A percentile compares a stretch with the other conserved stretches of the same genome.
These are phyloP conservation scores for Penicillium glabrum DNA, from an alignment of 2,329 filamentous ascomycete species.

Conservation along the genomic window DNA sequence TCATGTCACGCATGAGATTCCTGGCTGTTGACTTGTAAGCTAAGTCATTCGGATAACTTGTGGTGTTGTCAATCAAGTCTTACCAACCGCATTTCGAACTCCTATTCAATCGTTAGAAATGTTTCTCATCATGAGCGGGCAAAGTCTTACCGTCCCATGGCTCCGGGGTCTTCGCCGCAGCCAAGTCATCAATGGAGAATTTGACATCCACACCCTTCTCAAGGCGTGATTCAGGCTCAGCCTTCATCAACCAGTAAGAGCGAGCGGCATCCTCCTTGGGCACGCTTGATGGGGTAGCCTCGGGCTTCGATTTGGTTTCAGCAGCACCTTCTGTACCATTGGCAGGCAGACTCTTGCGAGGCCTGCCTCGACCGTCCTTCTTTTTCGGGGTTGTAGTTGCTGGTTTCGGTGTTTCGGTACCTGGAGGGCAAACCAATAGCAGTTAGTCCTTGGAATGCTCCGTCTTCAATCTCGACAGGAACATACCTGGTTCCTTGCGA, in stretches of 20 bases:
- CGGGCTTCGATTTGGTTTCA: slow-evolving; percentile 13
- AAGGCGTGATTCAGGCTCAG: slow-evolving; percentile 80
- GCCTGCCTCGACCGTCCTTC: slow-evolving; percentile 26
- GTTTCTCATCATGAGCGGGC: background rate
- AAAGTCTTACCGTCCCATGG: slow-evolving; percentile 80
- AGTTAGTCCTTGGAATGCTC: background rate
- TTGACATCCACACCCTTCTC: slow-evolving; percentile 86
- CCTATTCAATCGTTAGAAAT: slow-evolving; percentile 34
- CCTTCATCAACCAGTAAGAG: slow-evolving; percentile 80
- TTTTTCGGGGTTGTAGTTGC: slow-evolving; percentile 11
- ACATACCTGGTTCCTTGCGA: slow-evolving; percentile 17
- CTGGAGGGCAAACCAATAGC: slow-evolving; percentile 1
- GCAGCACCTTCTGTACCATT: slow-evolving; percentile 20
- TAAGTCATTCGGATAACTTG: background rate
- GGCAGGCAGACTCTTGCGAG: slow-evolving; percentile 25
- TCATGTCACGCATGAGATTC: slow-evolving; percentile 91
- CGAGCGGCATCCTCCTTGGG: slow-evolving; percentile 26
- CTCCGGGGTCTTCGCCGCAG: slow-evolving; percentile 70
- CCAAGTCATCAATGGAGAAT: slow-evolving; percentile 92
- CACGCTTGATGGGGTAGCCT: slow-evolving; percentile 1
- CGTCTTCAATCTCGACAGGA: background rate
- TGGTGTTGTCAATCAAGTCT: slow-evolving; percentile 10
- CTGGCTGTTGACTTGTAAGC: slow-evolving; percentile 55
- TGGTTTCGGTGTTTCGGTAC: slow-evolving; percentile 3
- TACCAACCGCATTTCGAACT: slow-evolving; percentile 46